These are phyloP conservation scores for Cochlearia excelsa DNA, from an alignment of 345 rosid species.

Conservation along the genomic window DNA sequence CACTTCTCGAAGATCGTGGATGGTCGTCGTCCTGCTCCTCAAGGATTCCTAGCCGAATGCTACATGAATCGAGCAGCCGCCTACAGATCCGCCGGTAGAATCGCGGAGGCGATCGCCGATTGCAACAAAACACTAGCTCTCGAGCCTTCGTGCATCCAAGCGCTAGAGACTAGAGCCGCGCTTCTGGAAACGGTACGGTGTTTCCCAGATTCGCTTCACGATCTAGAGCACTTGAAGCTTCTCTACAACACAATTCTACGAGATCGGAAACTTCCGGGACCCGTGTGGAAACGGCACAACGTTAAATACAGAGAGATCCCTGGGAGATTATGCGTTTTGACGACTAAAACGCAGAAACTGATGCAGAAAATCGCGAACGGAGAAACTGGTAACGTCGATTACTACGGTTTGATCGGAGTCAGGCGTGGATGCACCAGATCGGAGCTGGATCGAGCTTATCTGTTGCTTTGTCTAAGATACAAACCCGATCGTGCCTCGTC, in stretches of 20 bases:
- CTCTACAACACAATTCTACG: constrained; percentile 83
- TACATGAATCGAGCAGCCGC: constrained; percentile 87
- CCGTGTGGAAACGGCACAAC: constrained; percentile 91
- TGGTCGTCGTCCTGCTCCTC: constrained; percentile 85
- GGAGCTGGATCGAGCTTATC: constrained; percentile 86
- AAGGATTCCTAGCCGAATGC: constrained; percentile 81
- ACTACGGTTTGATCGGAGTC: constrained; percentile 74
- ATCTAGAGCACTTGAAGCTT: constrained; percentile 86
- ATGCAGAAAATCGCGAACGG: constrained; percentile 77
- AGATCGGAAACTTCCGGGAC: constrained; percentile 92
- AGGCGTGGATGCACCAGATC: constrained; percentile 91
- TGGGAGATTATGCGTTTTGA: constrained; percentile 67
- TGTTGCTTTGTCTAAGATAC: constrained; percentile 71
- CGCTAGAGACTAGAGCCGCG: constrained; percentile 83
- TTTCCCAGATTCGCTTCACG: constrained; percentile 87
- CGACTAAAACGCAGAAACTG: constrained; percentile 59
- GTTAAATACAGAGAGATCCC: constrained; percentile 89
- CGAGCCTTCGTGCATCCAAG: constrained; percentile 76
- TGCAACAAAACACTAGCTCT: constrained; percentile 87
- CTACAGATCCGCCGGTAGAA: constrained; percentile 67
- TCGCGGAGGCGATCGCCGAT: constrained; percentile 85
- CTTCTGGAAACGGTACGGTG: constrained; percentile 75
- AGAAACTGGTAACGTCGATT: constrained; percentile 84
- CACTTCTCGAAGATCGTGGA: constrained; percentile 90
- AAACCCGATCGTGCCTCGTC: constrained; percentile 80